Evolutionary conservation across 345 rosid genomes (phyloP).

Genomic region (Brassica juncea): DNA sequence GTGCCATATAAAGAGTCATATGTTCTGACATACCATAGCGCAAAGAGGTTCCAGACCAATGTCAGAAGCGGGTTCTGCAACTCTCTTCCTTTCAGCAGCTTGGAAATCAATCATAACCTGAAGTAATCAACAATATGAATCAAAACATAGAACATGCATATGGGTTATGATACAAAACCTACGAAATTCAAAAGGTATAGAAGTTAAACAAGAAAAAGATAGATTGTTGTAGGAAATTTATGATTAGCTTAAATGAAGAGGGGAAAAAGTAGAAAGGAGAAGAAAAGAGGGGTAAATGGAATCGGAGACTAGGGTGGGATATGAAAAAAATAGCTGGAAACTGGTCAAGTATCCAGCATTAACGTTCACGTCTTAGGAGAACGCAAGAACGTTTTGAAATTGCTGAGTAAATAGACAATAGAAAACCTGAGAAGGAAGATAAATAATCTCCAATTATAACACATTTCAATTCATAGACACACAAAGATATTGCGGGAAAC

Average conservation of each 20-base stretch:
- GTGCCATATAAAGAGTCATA: background rate
- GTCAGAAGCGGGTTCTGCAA: slow-evolving; percentile 91
- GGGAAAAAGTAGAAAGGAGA: background rate
- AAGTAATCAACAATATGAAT: slow-evolving; percentile 30
- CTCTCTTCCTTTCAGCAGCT: slow-evolving; percentile 86
- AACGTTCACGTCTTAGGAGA: slow-evolving; percentile 14
- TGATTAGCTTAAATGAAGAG: slow-evolving; percentile 16
- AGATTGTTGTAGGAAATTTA: background rate
- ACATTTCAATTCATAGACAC: slow-evolving; percentile 21
- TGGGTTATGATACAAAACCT: background rate
- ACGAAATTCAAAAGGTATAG: background rate
- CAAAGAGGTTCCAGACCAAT: slow-evolving; percentile 94
- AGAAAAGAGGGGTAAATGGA: background rate
- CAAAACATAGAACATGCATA: slow-evolving; percentile 5
- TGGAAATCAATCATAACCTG: slow-evolving; percentile 99
- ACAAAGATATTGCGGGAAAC: slow-evolving; percentile 1
- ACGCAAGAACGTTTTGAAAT: background rate
- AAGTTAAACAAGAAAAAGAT: background rate
- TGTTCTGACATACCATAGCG: slow-evolving; percentile 74
- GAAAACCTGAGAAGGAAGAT: background rate
- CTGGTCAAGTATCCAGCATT: background rate
- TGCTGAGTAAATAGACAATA: background rate
- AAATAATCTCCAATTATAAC: background rate
- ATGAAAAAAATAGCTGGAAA: slow-evolving; percentile 1
- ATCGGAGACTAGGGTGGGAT: background rate